A percentile compares a stretch with the other conserved stretches of the same genome.
These are phyloP conservation scores for Diaporthe sp. DNA, from an alignment of 2,329 filamentous ascomycete genomes.

Conservation along the genomic window DNA sequence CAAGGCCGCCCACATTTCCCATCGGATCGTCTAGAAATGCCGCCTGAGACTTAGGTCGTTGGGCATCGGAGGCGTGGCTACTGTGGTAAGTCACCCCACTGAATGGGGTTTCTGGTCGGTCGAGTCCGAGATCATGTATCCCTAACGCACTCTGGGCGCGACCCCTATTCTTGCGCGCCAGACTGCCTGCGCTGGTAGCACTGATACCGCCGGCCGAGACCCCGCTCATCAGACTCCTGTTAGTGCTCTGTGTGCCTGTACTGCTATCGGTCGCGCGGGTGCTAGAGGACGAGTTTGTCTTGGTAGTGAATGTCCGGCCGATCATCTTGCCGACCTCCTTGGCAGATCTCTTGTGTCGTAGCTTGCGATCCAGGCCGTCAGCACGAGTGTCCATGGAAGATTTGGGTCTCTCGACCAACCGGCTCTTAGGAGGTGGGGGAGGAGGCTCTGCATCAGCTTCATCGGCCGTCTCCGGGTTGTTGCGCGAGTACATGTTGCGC, in stretches of 20 bases:
- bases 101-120: slow-evolving; percentile 72
- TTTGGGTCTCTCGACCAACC: slow-evolving; percentile 64
- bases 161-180: slow-evolving; percentile 77
- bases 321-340: slow-evolving; percentile 81
- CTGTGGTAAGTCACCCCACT: slow-evolving; percentile 91
- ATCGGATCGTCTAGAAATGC: slow-evolving; percentile 74
- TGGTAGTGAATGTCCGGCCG: slow-evolving; percentile 85
- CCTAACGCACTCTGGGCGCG: slow-evolving; percentile 74
- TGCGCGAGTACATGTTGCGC: slow-evolving; percentile 73
- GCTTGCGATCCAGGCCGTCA: slow-evolving; percentile 53
- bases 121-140: slow-evolving; percentile 64
- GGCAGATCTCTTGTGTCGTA: slow-evolving; percentile 77
- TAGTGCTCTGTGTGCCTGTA: slow-evolving; percentile 80
- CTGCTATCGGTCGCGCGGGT: slow-evolving; percentile 74
- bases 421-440: slow-evolving; percentile 70
- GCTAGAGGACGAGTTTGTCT: slow-evolving; percentile 81
- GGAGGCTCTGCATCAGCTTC: slow-evolving; percentile 51
- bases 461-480: slow-evolving; percentile 53
- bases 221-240: slow-evolving; percentile 92
- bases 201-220: slow-evolving; percentile 91
- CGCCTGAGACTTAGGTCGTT: slow-evolving; percentile 71
- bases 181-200: slow-evolving; percentile 93
- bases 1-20: slow-evolving; percentile 81
- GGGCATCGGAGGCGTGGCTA: slow-evolving; percentile 76
- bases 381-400: slow-evolving; percentile 63